Percentiles rank a stretch among this genome's conserved stretches.
Conservation (phyloP, 2,329 filamentous ascomycete species). For the Aspergillus glaucus region DNA sequence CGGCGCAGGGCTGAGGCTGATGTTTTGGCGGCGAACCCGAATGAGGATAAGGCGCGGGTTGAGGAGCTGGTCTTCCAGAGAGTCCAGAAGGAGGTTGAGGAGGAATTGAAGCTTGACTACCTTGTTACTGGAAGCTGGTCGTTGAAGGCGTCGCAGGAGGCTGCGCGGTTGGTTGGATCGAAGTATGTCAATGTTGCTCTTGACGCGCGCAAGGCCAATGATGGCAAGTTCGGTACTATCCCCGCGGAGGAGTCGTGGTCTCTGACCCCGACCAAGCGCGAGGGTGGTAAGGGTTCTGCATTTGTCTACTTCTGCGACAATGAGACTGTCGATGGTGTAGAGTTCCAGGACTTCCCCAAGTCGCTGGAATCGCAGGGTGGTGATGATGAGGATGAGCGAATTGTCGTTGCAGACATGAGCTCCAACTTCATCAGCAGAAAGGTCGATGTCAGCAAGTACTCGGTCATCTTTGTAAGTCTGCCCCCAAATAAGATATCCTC, state of each 20-base stretch:
- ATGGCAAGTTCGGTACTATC: slow-evolving; percentile 81
- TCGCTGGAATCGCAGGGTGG: slow-evolving; percentile 50
- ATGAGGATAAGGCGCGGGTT: slow-evolving; percentile 46
- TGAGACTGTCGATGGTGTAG: slow-evolving; percentile 73
- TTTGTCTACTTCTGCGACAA: slow-evolving; percentile 91
- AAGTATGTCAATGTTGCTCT: slow-evolving; percentile 71
- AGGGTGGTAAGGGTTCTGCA: slow-evolving; percentile 48
- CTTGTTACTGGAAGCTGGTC: slow-evolving; percentile 88
- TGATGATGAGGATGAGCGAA: slow-evolving; percentile 57
- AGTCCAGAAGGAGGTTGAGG: slow-evolving; percentile 58
- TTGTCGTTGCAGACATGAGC: slow-evolving; percentile 88
- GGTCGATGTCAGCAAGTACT: slow-evolving; percentile 72
- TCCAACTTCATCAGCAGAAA: slow-evolving; percentile 84
- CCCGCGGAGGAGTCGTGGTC: slow-evolving; percentile 71
- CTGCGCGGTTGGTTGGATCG: slow-evolving; percentile 65
- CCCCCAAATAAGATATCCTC: background rate
- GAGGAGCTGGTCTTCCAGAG: slow-evolving; percentile 54
- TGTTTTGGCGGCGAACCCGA: slow-evolving; percentile 36
- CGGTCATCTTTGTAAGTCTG: slow-evolving; percentile 67
- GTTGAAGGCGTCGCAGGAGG: slow-evolving; percentile 81
- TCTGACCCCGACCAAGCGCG: slow-evolving; percentile 56
- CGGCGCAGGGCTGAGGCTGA: slow-evolving; percentile 54
- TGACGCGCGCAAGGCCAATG: slow-evolving; percentile 58
- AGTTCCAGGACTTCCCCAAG: slow-evolving; percentile 71
- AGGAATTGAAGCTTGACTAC: slow-evolving; percentile 78